phyloP scores from a whole-genome alignment of 352 stramenopile species.

The Peronospora belbahrii region DNA sequence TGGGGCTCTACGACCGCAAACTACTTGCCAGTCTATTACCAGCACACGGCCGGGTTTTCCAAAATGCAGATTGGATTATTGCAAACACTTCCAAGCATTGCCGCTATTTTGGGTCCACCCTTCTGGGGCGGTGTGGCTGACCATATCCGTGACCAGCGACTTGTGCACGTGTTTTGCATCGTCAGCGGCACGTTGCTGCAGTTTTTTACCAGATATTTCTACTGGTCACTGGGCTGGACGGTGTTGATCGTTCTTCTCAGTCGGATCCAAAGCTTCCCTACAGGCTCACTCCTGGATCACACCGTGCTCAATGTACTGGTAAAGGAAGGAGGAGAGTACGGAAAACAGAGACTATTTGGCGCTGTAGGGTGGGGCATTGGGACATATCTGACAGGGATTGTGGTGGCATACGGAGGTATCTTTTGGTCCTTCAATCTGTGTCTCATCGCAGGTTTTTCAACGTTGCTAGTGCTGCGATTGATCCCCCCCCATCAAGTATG shows the following conservation, averaged over 20 bases:
- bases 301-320: constrained; percentile 49
- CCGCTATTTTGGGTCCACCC: constrained; percentile 43
- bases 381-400: constrained; percentile 49
- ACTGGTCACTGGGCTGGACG: constrained; percentile 33
- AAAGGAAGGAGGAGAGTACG: constrained; percentile 59
- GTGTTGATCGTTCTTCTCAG: constrained; percentile 22
- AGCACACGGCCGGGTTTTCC: constrained; percentile 44
- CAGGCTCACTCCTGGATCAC: constrained; percentile 54
- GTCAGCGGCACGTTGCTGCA: constrained; percentile 38
- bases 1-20: constrained; percentile 7
- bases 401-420: constrained; percentile 45
- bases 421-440: constrained; percentile 58
- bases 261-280: constrained; percentile 32
- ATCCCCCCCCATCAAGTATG: constrained; percentile 42
- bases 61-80: constrained; percentile 70
- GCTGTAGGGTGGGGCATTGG: constrained; percentile 50
- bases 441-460: constrained; percentile 35
- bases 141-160: constrained; percentile 39
- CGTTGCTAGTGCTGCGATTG: constrained; percentile 40
- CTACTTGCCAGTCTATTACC: constrained; percentile 52
- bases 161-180: constrained; percentile 49
- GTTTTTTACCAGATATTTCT: constrained; percentile 39
- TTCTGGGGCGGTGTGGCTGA: constrained; percentile 61
- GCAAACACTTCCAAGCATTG: constrained; percentile 49
- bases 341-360: constrained; percentile 67